A percentile compares a stretch with the other conserved stretches of the same genome.
These are phyloP conservation scores for Quercus suber DNA, from an alignment of 306 rosid species.

Conservation along the genomic window DNA sequence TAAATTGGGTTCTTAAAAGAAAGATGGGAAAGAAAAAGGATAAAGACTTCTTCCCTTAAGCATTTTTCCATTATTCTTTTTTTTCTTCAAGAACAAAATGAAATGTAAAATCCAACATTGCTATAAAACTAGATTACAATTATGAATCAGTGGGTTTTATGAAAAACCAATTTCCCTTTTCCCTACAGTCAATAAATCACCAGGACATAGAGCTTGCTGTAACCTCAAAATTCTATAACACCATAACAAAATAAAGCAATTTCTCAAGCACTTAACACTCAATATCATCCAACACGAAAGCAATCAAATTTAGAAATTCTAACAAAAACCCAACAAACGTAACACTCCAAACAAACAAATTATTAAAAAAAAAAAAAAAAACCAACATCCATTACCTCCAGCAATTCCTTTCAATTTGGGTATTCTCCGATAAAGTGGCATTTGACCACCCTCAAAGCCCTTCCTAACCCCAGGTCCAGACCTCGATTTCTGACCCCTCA, in stretches of 20 bases:
- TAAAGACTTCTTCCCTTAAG: neutral
- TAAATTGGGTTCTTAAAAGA: neutral
- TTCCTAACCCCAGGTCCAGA: conserved; percentile 84
- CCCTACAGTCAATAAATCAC: neutral
- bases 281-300: neutral
- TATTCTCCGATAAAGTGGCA: conserved; percentile 89
- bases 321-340: neutral
- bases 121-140: neutral
- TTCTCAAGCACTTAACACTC: neutral
- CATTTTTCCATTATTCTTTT: neutral
- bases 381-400: conserved; percentile 52
- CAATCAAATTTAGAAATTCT: neutral
- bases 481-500: conserved; percentile 97
- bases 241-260: neutral
- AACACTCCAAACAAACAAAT: neutral
- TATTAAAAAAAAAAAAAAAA: neutral
- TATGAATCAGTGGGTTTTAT: neutral
- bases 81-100: neutral
- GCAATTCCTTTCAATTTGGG: conserved; percentile 95
- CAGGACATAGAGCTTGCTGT: neutral
- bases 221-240: neutral
- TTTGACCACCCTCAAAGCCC: conserved; percentile 97
- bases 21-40: neutral
- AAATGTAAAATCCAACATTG: neutral
- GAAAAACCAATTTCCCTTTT: neutral